Base-by-base conservation (phyloP, 1,139 yeast genomes). In the Yamadazyma atlantica region DNA sequence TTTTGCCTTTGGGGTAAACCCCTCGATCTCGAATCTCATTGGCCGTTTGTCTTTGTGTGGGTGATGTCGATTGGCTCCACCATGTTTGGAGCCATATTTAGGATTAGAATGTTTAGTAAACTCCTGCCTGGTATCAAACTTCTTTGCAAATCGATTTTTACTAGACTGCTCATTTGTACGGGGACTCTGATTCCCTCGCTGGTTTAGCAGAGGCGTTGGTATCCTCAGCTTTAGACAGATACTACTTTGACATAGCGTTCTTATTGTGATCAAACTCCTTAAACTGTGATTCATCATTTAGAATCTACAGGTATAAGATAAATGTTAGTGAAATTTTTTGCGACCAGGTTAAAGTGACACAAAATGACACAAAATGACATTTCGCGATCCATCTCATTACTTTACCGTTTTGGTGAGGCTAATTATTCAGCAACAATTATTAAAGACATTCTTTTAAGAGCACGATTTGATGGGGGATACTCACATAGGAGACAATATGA, bases 1-100 rank as follows among this genome's bases (percentile, higher is more conserved):
- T 42, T 60, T 60, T 1, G 58, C 55, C 33, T 51, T 49, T 14
- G 52, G 54, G 10, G 59, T 37, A 9, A 60, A 64, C 2, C 49
- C 42, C 9, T 44, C 44, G 27, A 58, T 40, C 13, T 44, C 33
- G 36, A 57, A 55, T 29, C 43, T 43, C n/a, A 40, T 13, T 12
- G 30, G 30, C 25, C 19, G 24, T 34, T n/a, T 23, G 11, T 7
- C 9, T 23, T n/a, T 23, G 12, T 6, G 22, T 6, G 6, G 22
- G 6, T 19, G 22, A 6, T n/a, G 13, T 22, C 4, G n/a, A n/a
- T n/a, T n/a, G n/a, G n/a, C n/a, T n/a, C n/a, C n/a, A n/a, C n/a
- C n/a, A n/a, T n/a, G n/a, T n/a, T n/a, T n/a, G n/a, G n/a, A n/a
- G n/a, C n/a, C n/a, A n/a, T n/a, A n/a, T n/a, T n/a, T n/a, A n/a